Base-by-base conservation (phyloP, 2,329 filamentous ascomycete species). In the Curvularia sp. region DNA sequence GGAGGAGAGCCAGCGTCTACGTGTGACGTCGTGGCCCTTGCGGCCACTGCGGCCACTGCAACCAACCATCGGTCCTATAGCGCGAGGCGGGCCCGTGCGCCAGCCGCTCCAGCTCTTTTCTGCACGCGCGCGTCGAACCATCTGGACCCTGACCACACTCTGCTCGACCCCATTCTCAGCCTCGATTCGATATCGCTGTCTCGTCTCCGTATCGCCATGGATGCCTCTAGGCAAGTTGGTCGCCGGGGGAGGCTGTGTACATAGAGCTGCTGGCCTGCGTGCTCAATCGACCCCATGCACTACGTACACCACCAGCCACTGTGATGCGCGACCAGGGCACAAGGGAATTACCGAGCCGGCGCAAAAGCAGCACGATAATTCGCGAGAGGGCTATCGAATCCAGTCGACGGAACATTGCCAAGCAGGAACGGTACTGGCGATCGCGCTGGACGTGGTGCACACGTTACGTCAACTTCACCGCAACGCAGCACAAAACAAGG, bases 21-120 rank as follows among this genome's bases (percentile, higher is more conserved):
- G 55, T 59, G 59, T 66, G 65, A 67, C 65, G 65, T 59, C 49
- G 41, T 51, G 52, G 56, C 42, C 52, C 46, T 50, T 65, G 63
- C 59, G 59, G 58, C 49, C 61, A 55, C 59, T 59, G 52, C n/a
- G n/a, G n/a, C n/a, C n/a, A n/a, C n/a, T n/a, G n/a, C n/a, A n/a
- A n/a, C n/a, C 56, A 48, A 42, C 38, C 57, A 53, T 64, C 63
- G 65, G 63, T 19, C 59, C 60, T 57, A 36, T 27, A 28, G 50
- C 38, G 48, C 55, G 46, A 49, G 32, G 48, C 54, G 45, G 49
- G 36, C 45, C 52, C 28, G 19, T 27, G 41, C 56, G 38, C 52
- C 45, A 55, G n/a, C 49, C 27, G 56, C 38, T 57, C 49, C 51
- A 47, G 32, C 25, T 55, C 18, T 23, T 28, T 47, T 19, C 27